phyloP scores from a whole-genome alignment of 345 rosid species.

The Odontarrhena argentea region DNA sequence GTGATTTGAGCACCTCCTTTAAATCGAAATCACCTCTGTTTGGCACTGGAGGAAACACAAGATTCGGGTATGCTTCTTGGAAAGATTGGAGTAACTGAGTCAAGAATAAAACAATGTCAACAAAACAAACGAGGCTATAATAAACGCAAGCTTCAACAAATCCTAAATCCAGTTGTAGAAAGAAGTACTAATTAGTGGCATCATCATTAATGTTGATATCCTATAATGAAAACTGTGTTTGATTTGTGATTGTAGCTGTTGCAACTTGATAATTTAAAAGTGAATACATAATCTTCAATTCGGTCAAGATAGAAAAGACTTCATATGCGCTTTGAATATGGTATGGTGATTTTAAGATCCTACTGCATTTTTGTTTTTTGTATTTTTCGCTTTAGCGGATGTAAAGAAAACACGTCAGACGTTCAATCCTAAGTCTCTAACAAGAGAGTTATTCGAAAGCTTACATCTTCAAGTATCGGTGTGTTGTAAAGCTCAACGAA shows the following conservation, averaged over 20 bases:
- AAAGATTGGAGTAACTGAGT: constrained; percentile 85
- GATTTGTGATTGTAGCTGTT: neutral
- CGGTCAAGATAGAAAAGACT: neutral
- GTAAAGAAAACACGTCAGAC: neutral
- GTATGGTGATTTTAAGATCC: constrained; percentile 13
- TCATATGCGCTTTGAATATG: neutral
- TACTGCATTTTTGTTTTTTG: neutral
- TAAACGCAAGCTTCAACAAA: constrained; percentile 4
- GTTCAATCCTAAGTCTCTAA: constrained; percentile 11
- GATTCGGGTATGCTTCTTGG: constrained; percentile 65
- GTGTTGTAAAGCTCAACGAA: constrained; percentile 87
- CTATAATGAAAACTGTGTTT: neutral
- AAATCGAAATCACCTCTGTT: constrained; percentile 83
- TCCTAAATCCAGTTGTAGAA: constrained; percentile 4
- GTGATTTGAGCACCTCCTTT: constrained; percentile 71
- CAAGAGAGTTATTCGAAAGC: constrained; percentile 35
- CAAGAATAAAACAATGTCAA: constrained; percentile 34
- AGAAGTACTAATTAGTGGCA: constrained; percentile 11
- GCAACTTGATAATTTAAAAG: neutral
- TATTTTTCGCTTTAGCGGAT: constrained; percentile 1
- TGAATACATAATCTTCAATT: constrained; percentile 2
- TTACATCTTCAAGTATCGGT: constrained; percentile 94
- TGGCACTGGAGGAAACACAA: constrained; percentile 81
- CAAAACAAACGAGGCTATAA: neutral
- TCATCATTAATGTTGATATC: constrained; percentile 10